Evolutionary conservation across 1,284 basidiomycete species (phyloP), one percentile per base, ranked within the genome.

Genomic region (Exsudoporus floridanus): DNA sequence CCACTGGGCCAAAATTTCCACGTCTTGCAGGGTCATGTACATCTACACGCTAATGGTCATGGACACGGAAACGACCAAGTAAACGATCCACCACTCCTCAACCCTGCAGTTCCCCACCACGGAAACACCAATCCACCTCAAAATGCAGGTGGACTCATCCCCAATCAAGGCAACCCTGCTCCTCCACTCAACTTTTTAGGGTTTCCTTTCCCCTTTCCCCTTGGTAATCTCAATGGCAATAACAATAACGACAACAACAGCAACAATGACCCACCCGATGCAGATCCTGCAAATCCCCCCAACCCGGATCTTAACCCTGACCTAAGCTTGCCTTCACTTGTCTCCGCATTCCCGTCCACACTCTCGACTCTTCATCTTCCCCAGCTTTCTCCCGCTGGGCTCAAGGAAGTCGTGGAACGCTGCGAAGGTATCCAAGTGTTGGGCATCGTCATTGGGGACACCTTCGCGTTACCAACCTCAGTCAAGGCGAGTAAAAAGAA

Each of bases 291-390:
- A 36, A 43, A 51, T 25, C 57, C 33, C 14, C 47, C 38, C n/a
- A 38, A 37, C 13, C 50, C 34, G 1, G 44, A 50, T 18, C 8
- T 10, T 7, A 25, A 36, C 34, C 25, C 21, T 9, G 52, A 59
- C 12, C 43, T 33, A 2, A 52, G 8, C 30, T 21, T 8, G 8
- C 52, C 60, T 23, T 49, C 44, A 0, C 46, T 63, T 27, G 5
- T 60, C 14, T 27, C 51, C 27, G 51, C 65, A 4, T 18, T 63
- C 5, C 61, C 62, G 1, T 37, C 46, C 30, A 56, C 62, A 0
- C 65, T 63, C 18, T 50, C 59, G 9, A 37, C 37, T 5, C 58
- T 67, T 13, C 63, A 63, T 48, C 55, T 63, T 23, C 65, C 65
- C 28, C 53, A 59, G 30, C 39, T 67, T 25, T 56, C 62, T 34